Evolutionary conservation across 345 rosid genomes (phyloP), one percentile per base, ranked within the genome.

Genomic region (Hirschfeldia incana): DNA sequence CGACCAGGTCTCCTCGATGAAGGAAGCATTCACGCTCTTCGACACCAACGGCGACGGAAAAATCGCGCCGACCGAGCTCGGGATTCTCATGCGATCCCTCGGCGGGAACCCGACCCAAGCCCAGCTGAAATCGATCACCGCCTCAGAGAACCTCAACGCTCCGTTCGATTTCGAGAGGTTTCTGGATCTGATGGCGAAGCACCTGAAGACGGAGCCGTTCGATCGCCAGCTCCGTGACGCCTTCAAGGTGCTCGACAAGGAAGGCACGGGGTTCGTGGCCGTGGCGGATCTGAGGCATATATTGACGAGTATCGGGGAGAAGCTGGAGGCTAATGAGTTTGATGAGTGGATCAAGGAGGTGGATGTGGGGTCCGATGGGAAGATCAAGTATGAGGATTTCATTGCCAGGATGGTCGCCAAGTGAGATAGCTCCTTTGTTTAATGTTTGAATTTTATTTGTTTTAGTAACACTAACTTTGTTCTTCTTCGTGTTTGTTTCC

Each of bases 271-370:
- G 10, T 92, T 80, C 83, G 98, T 94, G 39, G 82, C 98, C n/a
- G 98, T 94, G 12, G 89, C 88, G 77, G 97, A 94, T 88, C 98
- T 94, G 82, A 90, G 95, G 72, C 98, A 94, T 73, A 92, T 94
- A 65, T 81, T 94, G 72, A 92, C 97, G 32, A 91, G 91, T 42
- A 94, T 94, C 8, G 98, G 98, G 0, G 98, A 94, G 87, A 92
- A 91, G 86, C 92, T 94, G 71, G 98, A 94, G 87, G 88, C 91
- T 0, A 77, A 90, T 0, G 98, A 94, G 87, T 94, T 94, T 72
- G 98, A 94, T 81, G 98, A 94, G 88, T 94, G 98, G 98, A 94
- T 94, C 89, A 86, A 93, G 67, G 98, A 94, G 87, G 94, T 94
- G 6, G 98, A 92, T 72, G 95, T 94, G 11, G 97, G 97, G 16